These are phyloP conservation scores for Carpinus viminea DNA, from an alignment of 306 rosid genomes.

Conservation along the genomic window DNA sequence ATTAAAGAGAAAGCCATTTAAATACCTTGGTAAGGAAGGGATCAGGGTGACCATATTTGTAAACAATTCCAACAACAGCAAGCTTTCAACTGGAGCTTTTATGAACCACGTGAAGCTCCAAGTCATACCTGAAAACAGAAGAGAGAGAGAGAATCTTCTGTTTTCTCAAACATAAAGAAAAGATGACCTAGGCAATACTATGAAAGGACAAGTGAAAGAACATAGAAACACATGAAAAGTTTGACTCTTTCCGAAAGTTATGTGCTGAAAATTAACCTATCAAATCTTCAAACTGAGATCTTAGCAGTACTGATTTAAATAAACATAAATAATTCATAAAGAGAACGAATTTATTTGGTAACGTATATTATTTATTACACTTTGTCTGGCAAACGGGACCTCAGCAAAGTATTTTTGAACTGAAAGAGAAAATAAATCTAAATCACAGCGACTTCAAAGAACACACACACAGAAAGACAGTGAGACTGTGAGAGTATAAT, in stretches of 20 bases:
- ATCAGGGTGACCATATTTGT: conserved; percentile 54
- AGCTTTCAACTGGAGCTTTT: conserved; percentile 31
- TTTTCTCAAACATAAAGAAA: conserved; percentile 20
- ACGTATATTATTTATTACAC: background rate
- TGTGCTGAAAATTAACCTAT: background rate
- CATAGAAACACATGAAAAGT: background rate
- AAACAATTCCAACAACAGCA: conserved; percentile 40
- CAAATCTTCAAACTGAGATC: background rate
- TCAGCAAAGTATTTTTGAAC: background rate
- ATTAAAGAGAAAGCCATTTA: background rate
- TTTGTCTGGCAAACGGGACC: background rate
- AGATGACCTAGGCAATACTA: background rate
- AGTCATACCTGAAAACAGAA: conserved; percentile 44
- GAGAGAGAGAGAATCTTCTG: background rate
- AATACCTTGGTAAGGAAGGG: conserved; percentile 50
- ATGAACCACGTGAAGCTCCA: conserved; percentile 70
- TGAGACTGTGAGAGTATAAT: background rate
- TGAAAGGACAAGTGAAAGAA: background rate
- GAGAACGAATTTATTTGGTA: background rate
- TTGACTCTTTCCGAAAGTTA: background rate
- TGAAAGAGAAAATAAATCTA: background rate
- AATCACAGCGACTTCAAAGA: background rate
- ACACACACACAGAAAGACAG: background rate
- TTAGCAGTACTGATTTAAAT: background rate
- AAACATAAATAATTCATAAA: background rate